These are phyloP conservation scores for Basidiobolus heterosporus DNA, from an alignment of 371 early-diverging fungal genomes.

Conservation along the genomic window DNA sequence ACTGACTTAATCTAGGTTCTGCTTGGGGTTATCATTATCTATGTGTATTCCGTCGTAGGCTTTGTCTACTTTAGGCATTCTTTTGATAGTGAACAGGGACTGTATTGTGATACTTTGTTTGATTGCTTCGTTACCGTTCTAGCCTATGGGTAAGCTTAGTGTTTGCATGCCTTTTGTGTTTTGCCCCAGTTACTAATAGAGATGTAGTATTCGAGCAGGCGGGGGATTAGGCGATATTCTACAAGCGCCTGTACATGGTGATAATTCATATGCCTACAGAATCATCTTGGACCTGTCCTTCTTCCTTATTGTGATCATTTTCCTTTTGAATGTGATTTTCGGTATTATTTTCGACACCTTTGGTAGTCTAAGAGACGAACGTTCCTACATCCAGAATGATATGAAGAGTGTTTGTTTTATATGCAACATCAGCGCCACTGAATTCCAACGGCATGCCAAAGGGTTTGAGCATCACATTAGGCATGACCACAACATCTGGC, in stretches of 20 bases:
- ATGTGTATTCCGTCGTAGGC: constrained; percentile 29
- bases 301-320: constrained; percentile 32
- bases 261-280: constrained; percentile 23
- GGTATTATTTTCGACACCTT: constrained; percentile 45
- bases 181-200: too few species aligned
- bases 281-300: constrained; percentile 33
- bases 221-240: constrained; percentile 36
- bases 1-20: too few species aligned
- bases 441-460: constrained; percentile 29
- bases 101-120: constrained; percentile 25
- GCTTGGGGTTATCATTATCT: constrained; percentile 29
- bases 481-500: constrained; percentile 39
- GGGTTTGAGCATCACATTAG: constrained; percentile 34
- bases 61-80: constrained; percentile 27
- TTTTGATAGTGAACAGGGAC: constrained; percentile 23
- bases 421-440: constrained; percentile 30
- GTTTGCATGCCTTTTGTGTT: too few species aligned
- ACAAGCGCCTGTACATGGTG: constrained; percentile 12
- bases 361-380: constrained; percentile 36
- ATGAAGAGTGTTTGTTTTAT: constrained; percentile 32
- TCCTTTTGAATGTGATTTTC: constrained; percentile 35
- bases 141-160: constrained; percentile 14
- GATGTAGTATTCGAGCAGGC: constrained; percentile 20
- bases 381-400: constrained; percentile 26
- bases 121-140: constrained; percentile 30